Evolutionary conservation across 2,329 filamentous ascomycete species (phyloP), one percentile per base, ranked within the genome.

Genomic region (Cercospora canescens): DNA sequence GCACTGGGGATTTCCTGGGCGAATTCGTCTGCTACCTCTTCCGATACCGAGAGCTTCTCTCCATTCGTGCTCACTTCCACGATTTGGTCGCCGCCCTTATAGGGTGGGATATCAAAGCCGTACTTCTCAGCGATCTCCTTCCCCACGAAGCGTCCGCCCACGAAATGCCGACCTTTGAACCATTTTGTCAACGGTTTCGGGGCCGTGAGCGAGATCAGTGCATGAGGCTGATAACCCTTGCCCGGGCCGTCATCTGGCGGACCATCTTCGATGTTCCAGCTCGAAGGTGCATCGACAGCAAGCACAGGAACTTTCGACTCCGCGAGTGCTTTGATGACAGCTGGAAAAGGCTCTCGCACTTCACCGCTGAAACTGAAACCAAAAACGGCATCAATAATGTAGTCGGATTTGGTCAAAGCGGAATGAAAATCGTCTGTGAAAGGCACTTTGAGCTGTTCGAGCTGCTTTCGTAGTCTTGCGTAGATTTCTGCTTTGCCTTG

Each of bases 351-450:
- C 70, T 96, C 92, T n/a, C 95, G 89, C 61, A 99, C 90, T 70
- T 95, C 90, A 6, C 94, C 94, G 1, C 89, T 90, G 81, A 99
- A 99, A 67, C 91, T 95, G 82, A 99, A 99, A 7, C 92, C 90
- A 76, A 99, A 99, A 68, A 99, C 92, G 9, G 95, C 93, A 79
- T 99, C 95, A 65, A 99, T 83, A 61, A 99, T 81, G 71, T 96
- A 91, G 76, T 97, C 91, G 2, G 91, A 86, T 61, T 87, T 83
- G 54, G 83, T 80, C 6, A 96, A 77, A 5, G 91, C 89, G 5
- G 81, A 72, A 2, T 84, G 76, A 73, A 98, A 97, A 78, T 97
- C 92, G 16, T 92, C 86, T 16, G 90, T 89, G 77, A 98, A 97
- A 1, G 92, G 91, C 30, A 99, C 84, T 11, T 89, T 85, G 63